Conservation (phyloP, 225 moss, liverwort and hornwort genomes). For the Straminergon stramineum region DNA sequence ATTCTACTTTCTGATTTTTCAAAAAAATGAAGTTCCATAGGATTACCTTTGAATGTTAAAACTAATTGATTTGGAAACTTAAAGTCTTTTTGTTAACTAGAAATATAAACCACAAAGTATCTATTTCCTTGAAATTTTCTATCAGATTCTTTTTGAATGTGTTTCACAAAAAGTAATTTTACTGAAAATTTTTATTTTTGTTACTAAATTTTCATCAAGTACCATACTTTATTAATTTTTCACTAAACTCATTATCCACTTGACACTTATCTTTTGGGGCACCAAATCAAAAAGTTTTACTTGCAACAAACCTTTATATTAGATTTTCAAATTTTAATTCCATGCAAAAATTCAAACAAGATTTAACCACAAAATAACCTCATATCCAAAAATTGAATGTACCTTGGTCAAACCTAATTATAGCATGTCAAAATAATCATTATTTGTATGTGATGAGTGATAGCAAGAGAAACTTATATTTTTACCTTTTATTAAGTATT, state of each 20-base stretch:
- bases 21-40: not conserved
- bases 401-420: not conserved
- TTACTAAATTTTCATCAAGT: not conserved
- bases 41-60: fast-evolving
- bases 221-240: not conserved
- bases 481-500: not conserved
- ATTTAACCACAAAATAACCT: not conserved
- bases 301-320: fast-evolving
- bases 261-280: fast-evolving
- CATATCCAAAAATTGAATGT: not conserved
- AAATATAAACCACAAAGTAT: not conserved
- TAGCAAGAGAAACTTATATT: not conserved
- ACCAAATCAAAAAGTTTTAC: not conserved
- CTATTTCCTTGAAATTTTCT: not conserved
- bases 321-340: not conserved
- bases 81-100: fast-evolving
- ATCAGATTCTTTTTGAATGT: not conserved
- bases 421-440: not conserved
- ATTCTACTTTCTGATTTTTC: not conserved
- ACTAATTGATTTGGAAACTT: not conserved
- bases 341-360: not conserved
- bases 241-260: no score
- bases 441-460: not conserved
- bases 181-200: not conserved
- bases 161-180: fast-evolving